Percentiles rank a stretch among this genome's conserved stretches.
These are phyloP conservation scores for Fusarium nanum DNA, from an alignment of 2,329 filamentous ascomycete genomes.

Conservation along the genomic window DNA sequence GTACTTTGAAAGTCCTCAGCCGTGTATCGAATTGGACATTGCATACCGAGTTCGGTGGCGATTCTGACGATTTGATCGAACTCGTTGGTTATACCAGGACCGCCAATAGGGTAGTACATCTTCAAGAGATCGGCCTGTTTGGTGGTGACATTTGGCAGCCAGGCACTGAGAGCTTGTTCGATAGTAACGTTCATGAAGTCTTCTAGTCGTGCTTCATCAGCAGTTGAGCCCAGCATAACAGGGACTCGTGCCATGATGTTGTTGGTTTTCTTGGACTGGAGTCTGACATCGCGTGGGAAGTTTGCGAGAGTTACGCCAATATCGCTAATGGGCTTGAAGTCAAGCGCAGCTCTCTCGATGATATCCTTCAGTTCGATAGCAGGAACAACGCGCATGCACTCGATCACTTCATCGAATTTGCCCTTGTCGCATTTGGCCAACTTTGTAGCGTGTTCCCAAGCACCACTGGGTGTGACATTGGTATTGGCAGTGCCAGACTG, in stretches of 20 bases:
- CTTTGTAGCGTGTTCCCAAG: conserved; percentile 34
- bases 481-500: conserved; percentile 39
- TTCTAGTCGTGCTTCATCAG: conserved; percentile 38
- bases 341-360: conserved; percentile 32
- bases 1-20: conserved; percentile 48
- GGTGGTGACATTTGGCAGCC: not conserved
- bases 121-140: conserved; percentile 16
- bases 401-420: conserved; percentile 2
- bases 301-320: conserved; percentile 38
- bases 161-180: not conserved
- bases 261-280: conserved; percentile 6
- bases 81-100: conserved; percentile 25
- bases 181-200: conserved; percentile 2
- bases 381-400: conserved; percentile 44
- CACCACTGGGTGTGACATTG: not conserved
- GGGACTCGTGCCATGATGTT: conserved; percentile 41
- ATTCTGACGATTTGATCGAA: conserved; percentile 37
- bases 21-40: conserved; percentile 41
- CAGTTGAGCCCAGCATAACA: conserved; percentile 39
- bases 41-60: conserved; percentile 37
- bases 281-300: conserved; percentile 24
- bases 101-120: conserved; percentile 30
- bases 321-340: conserved; percentile 41
- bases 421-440: conserved; percentile 20
- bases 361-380: conserved; percentile 28